A percentile compares a stretch with the other conserved stretches of the same genome.
Evolutionary conservation across 805 yeast genomes (phyloP).

Genomic region (Metschnikowia cubensis): DNA sequence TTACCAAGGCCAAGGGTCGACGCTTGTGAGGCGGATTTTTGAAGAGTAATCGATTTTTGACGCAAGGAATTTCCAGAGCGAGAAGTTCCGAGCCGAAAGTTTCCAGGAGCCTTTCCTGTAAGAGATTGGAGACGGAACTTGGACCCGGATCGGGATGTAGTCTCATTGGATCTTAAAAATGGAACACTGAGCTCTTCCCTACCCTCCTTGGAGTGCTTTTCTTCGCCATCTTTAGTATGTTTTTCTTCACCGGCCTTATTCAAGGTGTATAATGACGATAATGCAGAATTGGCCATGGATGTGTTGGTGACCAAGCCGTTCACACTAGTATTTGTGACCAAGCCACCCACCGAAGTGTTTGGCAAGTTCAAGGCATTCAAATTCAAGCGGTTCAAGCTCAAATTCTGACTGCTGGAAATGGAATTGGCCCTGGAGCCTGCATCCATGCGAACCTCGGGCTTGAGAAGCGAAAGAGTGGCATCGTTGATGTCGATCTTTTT

Average conservation of each 20-base stretch:
- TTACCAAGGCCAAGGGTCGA: not conserved
- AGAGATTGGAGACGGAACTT: not conserved
- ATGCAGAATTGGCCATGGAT: conserved; percentile 30
- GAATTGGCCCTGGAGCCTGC: not conserved
- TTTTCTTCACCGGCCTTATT: conserved; percentile 23
- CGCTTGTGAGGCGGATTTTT: not conserved
- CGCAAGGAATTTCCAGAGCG: no score
- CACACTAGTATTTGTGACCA: conserved; percentile 28
- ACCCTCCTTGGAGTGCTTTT: not conserved
- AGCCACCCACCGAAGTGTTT: not conserved
- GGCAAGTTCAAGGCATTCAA: not conserved
- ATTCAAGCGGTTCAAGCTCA: not conserved
- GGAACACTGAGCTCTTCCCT: no score
- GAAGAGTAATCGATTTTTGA: not conserved
- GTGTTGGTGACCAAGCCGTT: conserved; percentile 35
- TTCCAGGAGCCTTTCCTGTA: not conserved
- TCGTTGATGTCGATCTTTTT: conserved; percentile 7
- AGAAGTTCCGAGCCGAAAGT: no score
- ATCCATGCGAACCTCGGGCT: conserved; percentile 7
- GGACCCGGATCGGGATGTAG: not conserved
- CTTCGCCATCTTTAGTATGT: not conserved
- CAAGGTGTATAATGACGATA: conserved; percentile 35
- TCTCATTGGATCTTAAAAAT: not conserved
- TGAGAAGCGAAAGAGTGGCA: conserved; percentile 28
- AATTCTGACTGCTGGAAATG: not conserved